A percentile compares a stretch with the other conserved stretches of the same genome.
Evolutionary conservation across 176 grass and related monocot genomes (phyloP).

Genomic region (Cymbopogon citratus): DNA sequence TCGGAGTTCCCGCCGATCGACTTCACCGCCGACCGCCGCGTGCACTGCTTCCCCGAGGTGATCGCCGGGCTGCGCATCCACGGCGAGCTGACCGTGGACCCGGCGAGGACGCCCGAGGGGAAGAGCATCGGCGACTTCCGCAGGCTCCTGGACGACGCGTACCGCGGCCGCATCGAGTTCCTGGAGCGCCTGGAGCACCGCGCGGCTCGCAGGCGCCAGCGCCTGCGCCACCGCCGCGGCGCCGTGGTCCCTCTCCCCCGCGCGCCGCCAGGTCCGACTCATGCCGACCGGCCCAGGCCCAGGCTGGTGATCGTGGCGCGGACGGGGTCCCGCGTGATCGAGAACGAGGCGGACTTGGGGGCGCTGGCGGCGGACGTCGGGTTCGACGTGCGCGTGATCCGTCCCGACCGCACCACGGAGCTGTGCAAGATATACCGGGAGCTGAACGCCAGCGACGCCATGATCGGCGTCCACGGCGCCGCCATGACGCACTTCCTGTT

Average conservation of each 20-base stretch:
- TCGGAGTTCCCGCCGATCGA: no score
- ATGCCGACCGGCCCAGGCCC: not conserved
- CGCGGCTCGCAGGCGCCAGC: no score
- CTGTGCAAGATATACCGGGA: slow-evolving; percentile 65
- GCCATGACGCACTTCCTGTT: slow-evolving; percentile 94
- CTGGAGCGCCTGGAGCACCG: no score
- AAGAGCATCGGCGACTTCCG: no score
- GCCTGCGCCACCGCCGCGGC: no score
- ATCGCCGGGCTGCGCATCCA: slow-evolving; percentile 73
- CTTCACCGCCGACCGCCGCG: slow-evolving; percentile 52
- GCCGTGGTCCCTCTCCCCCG: not conserved
- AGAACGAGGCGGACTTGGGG: slow-evolving; percentile 59
- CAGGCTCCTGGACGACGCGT: no score
- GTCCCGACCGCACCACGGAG: slow-evolving; percentile 54
- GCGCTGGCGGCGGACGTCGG: slow-evolving; percentile 36
- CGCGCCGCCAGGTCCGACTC: not conserved
- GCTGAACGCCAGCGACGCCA: slow-evolving; percentile 79
- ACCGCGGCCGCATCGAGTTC: no score
- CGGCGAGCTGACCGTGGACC: slow-evolving; percentile 36
- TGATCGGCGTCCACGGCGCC: slow-evolving; percentile 94
- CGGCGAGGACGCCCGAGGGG: not conserved
- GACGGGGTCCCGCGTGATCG: slow-evolving; percentile 65
- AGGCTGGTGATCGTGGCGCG: slow-evolving; percentile 45
- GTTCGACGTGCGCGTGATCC: slow-evolving; percentile 60
- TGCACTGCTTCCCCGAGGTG: slow-evolving; percentile 85